A percentile compares a stretch with the other conserved stretches of the same genome.
phyloP scores from a whole-genome alignment of 2,329 filamentous ascomycete species.

The Talaromyces sp. region DNA sequence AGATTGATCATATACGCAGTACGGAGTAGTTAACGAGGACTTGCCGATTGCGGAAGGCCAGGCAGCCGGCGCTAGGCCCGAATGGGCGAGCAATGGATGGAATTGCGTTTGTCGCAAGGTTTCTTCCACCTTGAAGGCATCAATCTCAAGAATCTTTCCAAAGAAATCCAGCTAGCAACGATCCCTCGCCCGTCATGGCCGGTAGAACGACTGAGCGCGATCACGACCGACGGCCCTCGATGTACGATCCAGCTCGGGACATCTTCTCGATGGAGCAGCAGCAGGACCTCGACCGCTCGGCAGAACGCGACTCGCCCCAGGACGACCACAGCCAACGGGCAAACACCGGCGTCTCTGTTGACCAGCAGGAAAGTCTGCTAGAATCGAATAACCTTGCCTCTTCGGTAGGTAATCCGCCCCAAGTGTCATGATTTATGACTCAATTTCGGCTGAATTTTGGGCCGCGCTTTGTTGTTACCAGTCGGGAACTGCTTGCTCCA shows the following conservation, averaged over 20 bases:
- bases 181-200: constrained; percentile 10
- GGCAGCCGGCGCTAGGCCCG: constrained; percentile 10
- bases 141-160: neutral
- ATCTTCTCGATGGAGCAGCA: constrained; percentile 21
- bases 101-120: neutral
- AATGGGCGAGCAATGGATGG: constrained; percentile 1
- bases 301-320: constrained; percentile 13
- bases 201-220: neutral
- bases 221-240: constrained; percentile 14
- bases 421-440: neutral
- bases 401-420: constrained; percentile 1
- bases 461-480: neutral
- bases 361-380: neutral
- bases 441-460: neutral
- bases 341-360: constrained; percentile 3
- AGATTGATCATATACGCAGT: no score
- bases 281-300: constrained; percentile 16
- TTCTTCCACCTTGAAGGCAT: neutral
- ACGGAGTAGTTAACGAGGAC: neutral
- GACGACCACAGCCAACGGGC: neutral
- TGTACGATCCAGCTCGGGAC: constrained; percentile 31
- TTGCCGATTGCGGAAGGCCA: constrained; percentile 1
- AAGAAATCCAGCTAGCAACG: neutral
- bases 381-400: neutral
- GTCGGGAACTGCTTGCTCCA: neutral